Percentiles rank a stretch among this genome's conserved stretches.
Evolutionary conservation across 495 filamentous ascomycete species (phyloP).

Genomic region (Penicillium pulvis): DNA sequence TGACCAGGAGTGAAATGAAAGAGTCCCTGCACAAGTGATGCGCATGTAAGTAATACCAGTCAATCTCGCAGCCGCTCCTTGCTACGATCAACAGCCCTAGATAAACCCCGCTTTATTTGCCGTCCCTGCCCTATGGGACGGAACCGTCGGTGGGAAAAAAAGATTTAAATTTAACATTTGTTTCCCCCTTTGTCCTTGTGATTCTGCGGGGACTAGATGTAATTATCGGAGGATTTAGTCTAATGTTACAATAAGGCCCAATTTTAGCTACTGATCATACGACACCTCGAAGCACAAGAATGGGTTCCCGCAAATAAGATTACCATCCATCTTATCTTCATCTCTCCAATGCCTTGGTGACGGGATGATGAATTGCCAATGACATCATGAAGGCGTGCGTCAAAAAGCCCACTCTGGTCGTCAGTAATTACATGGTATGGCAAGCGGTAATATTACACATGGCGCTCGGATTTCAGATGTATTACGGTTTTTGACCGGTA

Average conservation of each 20-base stretch:
- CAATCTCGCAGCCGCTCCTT: slow-evolving; percentile 34
- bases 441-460: background rate
- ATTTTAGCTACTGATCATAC: background rate
- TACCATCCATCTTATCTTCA: background rate
- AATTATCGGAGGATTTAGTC: background rate
- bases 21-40: background rate
- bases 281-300: background rate
- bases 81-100: slow-evolving; percentile 33
- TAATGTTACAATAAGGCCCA: background rate
- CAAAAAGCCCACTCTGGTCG: background rate
- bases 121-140: slow-evolving; percentile 15
- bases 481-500: slow-evolving; percentile 5
- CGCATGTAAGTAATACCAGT: slow-evolving; percentile 28
- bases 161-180: slow-evolving; percentile 1
- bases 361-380: slow-evolving; percentile 9
- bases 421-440: slow-evolving; percentile 4
- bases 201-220: slow-evolving; percentile 22
- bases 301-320: background rate
- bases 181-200: slow-evolving; percentile 2
- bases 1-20: slow-evolving; percentile 4
- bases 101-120: slow-evolving; percentile 24
- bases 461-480: background rate
- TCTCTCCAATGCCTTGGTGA: background rate
- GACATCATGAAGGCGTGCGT: slow-evolving; percentile 31
- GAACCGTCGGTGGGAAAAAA: slow-evolving; percentile 13